Evolutionary conservation across 371 early-diverging fungal species (phyloP).

Genomic region (Mortierella sp.): DNA sequence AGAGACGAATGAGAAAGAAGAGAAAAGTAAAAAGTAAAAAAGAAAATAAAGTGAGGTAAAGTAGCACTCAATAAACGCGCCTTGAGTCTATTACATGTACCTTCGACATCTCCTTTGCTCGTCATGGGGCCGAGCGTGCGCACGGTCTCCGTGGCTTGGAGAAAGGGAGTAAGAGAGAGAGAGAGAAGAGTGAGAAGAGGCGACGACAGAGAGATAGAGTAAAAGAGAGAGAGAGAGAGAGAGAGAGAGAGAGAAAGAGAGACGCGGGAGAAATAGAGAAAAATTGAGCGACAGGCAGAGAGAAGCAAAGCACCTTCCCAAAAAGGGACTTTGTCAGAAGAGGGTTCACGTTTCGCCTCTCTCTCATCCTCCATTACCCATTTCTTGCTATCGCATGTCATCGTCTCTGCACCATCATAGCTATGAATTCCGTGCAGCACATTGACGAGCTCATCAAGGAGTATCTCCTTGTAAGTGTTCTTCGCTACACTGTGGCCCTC

Average conservation of each 20-base stretch:
- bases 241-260: no score
- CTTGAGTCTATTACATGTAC: no score
- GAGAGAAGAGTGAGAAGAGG: not conserved
- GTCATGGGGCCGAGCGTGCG: no score
- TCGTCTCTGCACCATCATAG: not conserved
- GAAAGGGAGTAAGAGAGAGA: no score
- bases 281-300: no score
- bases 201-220: no score
- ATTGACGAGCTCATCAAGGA: slow-evolving; percentile 78
- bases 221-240: no score
- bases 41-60: not conserved
- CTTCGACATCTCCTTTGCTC: no score
- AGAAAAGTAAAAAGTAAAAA: not conserved
- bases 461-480: slow-evolving; percentile 66
- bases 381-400: not conserved
- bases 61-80: no score
- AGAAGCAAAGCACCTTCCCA: no score
- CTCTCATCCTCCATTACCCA: not conserved
- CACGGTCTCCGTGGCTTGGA: slow-evolving; percentile 14
- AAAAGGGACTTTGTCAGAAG: no score
- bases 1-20: not conserved
- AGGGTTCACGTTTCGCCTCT: not conserved
- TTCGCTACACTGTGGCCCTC: not conserved
- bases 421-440: slow-evolving; percentile 72
- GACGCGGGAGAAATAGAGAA: no score